Base-by-base conservation (phyloP, 1,284 basidiomycete species). In the Sparassis latifolia region DNA sequence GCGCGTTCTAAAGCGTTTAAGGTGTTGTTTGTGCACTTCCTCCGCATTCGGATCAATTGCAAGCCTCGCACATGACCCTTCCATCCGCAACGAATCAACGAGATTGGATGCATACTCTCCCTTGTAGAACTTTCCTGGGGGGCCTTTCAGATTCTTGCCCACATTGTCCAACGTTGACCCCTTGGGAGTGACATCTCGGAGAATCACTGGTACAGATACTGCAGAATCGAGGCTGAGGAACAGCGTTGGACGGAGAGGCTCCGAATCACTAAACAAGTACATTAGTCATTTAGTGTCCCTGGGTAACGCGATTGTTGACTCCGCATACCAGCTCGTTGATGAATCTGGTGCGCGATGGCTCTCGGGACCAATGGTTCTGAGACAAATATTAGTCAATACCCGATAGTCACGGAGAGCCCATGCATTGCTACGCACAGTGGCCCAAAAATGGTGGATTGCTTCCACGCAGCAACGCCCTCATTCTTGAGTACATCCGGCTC, bases 391-490 rank as follows among this genome's bases (percentile, higher is more conserved):
- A n/a, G 6, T 46, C 28, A 46, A 31, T 31, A 33, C 10, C 44
- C 12, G n/a, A 32, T 20, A 29, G 20, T 20, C 20, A 20, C 20
- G 20, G 20, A 20, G 20, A 20, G 20, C 20, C 12, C 32, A 33
- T 4, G 6, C 10, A 27, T 9, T 9, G 40, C 20, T 42, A 62
- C 68, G 54, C 46, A 70, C 68, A 68, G 58, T 33, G 67, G 66
- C 2, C 67, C 67, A 53, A 70, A 70, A 31, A 70, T 70, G 4
- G 67, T 70, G 0, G 63, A 55, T 29, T 58, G 49, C 31, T 50
- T 57, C 62, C 57, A 65, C 1, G 46, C 53, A 1, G 55, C 45
- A n/a, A 9, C 40, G n/a, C n/a, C 9, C 9, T 38, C 35, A 7
- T 38, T 38, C n/a, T 38, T 7, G 35, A 38, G 9, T 38, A 9